phyloP scores from a whole-genome alignment of 2,329 filamentous ascomycete species.

The Colletotrichum camelliae region DNA sequence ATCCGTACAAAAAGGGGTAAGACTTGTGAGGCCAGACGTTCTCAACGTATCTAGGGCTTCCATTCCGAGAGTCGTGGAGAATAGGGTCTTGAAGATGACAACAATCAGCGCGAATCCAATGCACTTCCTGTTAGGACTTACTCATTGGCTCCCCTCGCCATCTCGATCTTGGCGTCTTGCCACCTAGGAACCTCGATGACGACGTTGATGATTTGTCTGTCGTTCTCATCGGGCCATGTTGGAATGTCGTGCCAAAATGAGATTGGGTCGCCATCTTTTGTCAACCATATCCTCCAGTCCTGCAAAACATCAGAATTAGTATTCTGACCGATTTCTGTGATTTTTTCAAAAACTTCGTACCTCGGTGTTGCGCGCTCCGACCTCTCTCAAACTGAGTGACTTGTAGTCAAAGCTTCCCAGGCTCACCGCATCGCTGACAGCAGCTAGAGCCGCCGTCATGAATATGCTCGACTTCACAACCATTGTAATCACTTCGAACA shows the following conservation, averaged over 20 bases:
- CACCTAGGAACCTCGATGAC: slow-evolving; percentile 48
- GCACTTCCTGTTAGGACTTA: slow-evolving; percentile 10
- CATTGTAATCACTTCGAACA: neutral
- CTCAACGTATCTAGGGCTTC: slow-evolving; percentile 42
- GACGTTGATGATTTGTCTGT: slow-evolving; percentile 40
- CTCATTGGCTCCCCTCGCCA: slow-evolving; percentile 44
- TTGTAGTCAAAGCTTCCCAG: neutral
- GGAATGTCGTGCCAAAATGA: slow-evolving; percentile 49
- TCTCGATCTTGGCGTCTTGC: slow-evolving; percentile 46
- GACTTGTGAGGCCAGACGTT: slow-evolving; percentile 49
- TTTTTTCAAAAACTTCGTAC: slow-evolving; percentile 21
- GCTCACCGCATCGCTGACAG: neutral
- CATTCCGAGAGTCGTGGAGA: slow-evolving; percentile 44
- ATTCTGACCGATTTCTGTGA: fast-evolving
- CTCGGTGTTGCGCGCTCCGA: slow-evolving; percentile 42
- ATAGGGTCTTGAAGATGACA: slow-evolving; percentile 36
- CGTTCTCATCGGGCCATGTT: slow-evolving; percentile 37
- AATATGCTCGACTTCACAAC: neutral
- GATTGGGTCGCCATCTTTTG: slow-evolving; percentile 42
- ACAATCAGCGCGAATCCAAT: neutral
- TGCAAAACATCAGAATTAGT: neutral
- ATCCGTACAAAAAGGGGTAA: slow-evolving; percentile 48
- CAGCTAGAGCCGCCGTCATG: neutral
- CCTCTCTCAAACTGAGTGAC: slow-evolving; percentile 29
- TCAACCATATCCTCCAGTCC: slow-evolving; percentile 47